Conservation (phyloP, 768 basidiomycete species). For the Tubosaeta sp. region DNA sequence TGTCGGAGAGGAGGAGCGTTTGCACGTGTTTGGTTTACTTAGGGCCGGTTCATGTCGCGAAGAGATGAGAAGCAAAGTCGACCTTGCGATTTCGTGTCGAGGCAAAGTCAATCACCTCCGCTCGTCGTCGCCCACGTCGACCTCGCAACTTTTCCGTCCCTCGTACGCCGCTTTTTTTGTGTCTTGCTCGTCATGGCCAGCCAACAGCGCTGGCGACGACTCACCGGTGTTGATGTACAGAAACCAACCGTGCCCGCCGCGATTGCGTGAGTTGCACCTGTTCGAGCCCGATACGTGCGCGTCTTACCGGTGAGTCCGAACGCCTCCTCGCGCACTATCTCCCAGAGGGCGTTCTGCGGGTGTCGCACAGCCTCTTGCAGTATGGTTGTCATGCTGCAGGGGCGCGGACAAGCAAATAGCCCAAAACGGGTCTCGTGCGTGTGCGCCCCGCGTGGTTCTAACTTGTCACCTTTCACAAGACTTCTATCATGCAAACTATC, state of each 20-base stretch:
- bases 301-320: slow-evolving; percentile 23
- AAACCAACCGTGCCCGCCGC: slow-evolving; percentile 22
- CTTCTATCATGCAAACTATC: slow-evolving; percentile 80
- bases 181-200: not conserved
- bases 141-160: slow-evolving; percentile 13
- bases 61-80: slow-evolving; percentile 15
- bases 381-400: slow-evolving; percentile 31
- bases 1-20: slow-evolving; percentile 8
- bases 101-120: slow-evolving; percentile 26
- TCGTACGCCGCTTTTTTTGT: slow-evolving; percentile 16
- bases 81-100: slow-evolving; percentile 25
- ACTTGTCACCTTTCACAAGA: slow-evolving; percentile 15
- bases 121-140: slow-evolving; percentile 30
- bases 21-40: slow-evolving; percentile 31
- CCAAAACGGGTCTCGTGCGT: slow-evolving; percentile 26
- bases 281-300: slow-evolving; percentile 20
- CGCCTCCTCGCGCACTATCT: not conserved
- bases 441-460: slow-evolving; percentile 15
- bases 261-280: slow-evolving; percentile 24
- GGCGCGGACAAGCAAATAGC: slow-evolving; percentile 12
- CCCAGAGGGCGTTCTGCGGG: slow-evolving; percentile 9
- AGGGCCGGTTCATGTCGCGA: slow-evolving; percentile 31
- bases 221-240: slow-evolving; percentile 23
- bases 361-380: slow-evolving; percentile 22
- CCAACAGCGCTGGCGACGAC: slow-evolving; percentile 6